Evolutionary conservation across 2,329 filamentous ascomycete species (phyloP), one percentile per base, ranked within the genome.

Genomic region (Hypoxylon sp.): DNA sequence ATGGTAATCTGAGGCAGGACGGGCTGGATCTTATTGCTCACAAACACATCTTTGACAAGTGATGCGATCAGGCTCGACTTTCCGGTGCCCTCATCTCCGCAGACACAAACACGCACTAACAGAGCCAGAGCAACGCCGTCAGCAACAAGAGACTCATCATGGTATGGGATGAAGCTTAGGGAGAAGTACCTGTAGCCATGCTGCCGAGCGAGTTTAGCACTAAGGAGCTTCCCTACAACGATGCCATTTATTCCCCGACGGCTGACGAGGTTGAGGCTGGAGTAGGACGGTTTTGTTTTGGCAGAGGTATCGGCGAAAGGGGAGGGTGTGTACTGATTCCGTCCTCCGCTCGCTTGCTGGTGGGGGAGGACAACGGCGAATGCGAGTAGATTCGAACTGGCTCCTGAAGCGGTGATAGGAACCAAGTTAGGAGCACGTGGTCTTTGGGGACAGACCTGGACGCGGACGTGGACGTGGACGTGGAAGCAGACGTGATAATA

Each of bases 41-140:
- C 91, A 75, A 98, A 99, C 74, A 94, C 90, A 73, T 97, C 94
- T 74, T 98, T 98, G 74, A 99, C 94, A 33, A 99, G 87, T 55
- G 92, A 96, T 53, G 93, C 95, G 72, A 97, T 96, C 74, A 97
- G 83, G 75, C 91, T 95, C 58, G 90, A 95, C 78, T 97, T 97
- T 69, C 92, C 92, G n/a, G 90, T 92, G 69, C 90, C 90, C 78
- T 98, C 94, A 75, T 99, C 95, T 71, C 95, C 95, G 79, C 93
- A 97, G 57, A 98, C 91, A 75, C 92, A 97, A 71, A 98, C 93
- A 65, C 95, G 90, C 60, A 98, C 94, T 80, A 65, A 33, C 8
- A 52, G 7, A 17, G 55, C 17, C n/a, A n/a, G n/a, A n/a, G n/a
- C 8, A 24, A 51, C 33, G 24, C 21, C 18, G 49, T 54, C 31